Conservation (phyloP, 2,329 filamentous ascomycete genomes). For the Alternaria viburni region DNA sequence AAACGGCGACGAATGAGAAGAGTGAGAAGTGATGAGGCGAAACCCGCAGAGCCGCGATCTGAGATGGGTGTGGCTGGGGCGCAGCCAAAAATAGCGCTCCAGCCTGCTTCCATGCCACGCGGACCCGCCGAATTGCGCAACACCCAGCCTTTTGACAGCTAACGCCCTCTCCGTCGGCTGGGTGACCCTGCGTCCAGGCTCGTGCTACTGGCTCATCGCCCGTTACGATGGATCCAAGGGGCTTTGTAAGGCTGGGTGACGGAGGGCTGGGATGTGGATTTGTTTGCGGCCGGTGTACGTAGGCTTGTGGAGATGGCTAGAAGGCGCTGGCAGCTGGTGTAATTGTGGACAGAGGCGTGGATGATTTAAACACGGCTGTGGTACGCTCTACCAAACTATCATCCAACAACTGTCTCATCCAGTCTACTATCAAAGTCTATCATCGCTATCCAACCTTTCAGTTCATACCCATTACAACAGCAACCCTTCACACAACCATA, state of each 20-base stretch:
- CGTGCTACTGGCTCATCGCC: conserved; percentile 5
- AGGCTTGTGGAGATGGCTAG: conserved; percentile 11
- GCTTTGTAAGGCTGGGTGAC: conserved; percentile 7
- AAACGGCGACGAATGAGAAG: not conserved
- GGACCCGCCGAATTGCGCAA: conserved; percentile 2
- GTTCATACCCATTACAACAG: not conserved
- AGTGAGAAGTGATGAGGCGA: not conserved
- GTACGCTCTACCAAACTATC: not conserved
- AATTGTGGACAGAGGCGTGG: not conserved
- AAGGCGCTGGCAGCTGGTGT: not conserved
- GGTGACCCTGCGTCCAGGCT: not conserved
- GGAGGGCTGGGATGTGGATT: conserved; percentile 15
- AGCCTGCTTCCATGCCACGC: not conserved
- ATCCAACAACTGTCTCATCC: not conserved
- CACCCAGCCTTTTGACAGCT: conserved; percentile 4
- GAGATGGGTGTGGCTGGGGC: conserved; percentile 9
- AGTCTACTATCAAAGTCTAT: not conserved
- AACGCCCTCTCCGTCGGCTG: not conserved
- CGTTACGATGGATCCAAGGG: conserved; percentile 6
- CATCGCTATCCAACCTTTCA: not conserved
- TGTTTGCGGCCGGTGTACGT: conserved; percentile 17
- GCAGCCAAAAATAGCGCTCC: conserved; percentile 8
- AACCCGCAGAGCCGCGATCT: conserved; percentile 1
- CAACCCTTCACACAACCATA: conserved; percentile 7
- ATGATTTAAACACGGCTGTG: conserved; percentile 12